Conservation (phyloP, 2,329 filamentous ascomycete genomes). For the Huntiella bhutanensis region DNA sequence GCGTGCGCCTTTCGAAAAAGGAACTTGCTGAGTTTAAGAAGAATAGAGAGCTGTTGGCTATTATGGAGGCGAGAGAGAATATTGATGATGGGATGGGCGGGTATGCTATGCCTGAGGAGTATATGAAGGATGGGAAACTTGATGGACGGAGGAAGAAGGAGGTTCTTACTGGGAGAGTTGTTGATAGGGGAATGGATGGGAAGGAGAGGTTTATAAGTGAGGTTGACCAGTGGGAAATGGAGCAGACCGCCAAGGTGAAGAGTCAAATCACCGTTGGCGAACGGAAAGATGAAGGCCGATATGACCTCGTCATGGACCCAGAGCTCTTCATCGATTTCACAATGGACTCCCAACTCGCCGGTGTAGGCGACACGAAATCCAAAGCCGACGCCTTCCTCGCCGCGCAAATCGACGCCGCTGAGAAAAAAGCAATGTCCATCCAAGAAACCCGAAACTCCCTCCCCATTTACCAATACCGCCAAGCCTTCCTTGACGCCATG, state of each 20-base stretch:
- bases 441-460: slow-evolving; percentile 80
- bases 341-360: slow-evolving; percentile 51
- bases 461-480: slow-evolving; percentile 74
- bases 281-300: slow-evolving; percentile 48
- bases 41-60: slow-evolving; percentile 62
- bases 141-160: slow-evolving; percentile 76
- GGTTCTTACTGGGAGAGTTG: slow-evolving; percentile 74
- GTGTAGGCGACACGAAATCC: slow-evolving; percentile 51
- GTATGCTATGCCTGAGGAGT: slow-evolving; percentile 84
- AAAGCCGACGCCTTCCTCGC: slow-evolving; percentile 64
- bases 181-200: slow-evolving; percentile 71
- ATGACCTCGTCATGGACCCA: slow-evolving; percentile 86
- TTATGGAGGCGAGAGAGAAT: slow-evolving; percentile 66
- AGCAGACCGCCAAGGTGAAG: slow-evolving; percentile 75
- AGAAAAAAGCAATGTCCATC: slow-evolving; percentile 72
- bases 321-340: slow-evolving; percentile 74
- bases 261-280: slow-evolving; percentile 63
- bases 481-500: slow-evolving; percentile 75
- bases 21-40: slow-evolving; percentile 80
- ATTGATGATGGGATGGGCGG: slow-evolving; percentile 89
- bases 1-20: slow-evolving; percentile 51
- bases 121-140: slow-evolving; percentile 82
- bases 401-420: slow-evolving; percentile 69
- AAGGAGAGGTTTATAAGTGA: slow-evolving; percentile 83
- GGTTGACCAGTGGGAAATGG: slow-evolving; percentile 87